Evolutionary conservation across 768 basidiomycete species (phyloP).

Genomic region (Heimioporus sp.): DNA sequence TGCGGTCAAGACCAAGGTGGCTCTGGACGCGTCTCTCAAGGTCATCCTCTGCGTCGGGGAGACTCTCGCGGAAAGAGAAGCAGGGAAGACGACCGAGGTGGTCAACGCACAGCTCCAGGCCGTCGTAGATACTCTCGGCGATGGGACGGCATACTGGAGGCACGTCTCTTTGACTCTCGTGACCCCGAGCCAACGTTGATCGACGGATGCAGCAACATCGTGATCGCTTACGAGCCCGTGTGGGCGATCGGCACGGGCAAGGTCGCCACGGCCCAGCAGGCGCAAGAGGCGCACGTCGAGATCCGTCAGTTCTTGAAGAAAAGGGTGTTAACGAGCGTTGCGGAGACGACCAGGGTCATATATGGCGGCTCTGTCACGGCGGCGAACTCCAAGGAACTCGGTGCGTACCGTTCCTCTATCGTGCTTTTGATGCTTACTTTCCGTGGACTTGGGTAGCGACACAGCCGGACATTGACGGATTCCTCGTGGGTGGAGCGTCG

Average conservation of each 20-base stretch:
- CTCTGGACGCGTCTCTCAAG: constrained; percentile 68
- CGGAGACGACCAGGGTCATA: constrained; percentile 78
- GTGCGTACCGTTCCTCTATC: constrained; percentile 43
- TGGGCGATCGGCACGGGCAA: constrained; percentile 99
- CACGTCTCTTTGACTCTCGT: constrained; percentile 33
- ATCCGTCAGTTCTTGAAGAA: constrained; percentile 73
- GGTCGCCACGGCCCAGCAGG: constrained; percentile 89
- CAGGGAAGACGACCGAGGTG: constrained; percentile 70
- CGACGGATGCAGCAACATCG: constrained; percentile 60
- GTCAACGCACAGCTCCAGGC: constrained; percentile 81
- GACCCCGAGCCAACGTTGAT: neutral
- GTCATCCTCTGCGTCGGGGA: constrained; percentile 98
- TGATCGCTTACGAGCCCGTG: constrained; percentile 95
- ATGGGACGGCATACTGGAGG: constrained; percentile 68
- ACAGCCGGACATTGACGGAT: constrained; percentile 89
- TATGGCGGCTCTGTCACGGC: constrained; percentile 95
- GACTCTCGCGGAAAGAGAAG: constrained; percentile 85
- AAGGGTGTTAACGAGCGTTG: constrained; percentile 65
- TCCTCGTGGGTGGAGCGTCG: constrained; percentile 97
- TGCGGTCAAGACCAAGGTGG: constrained; percentile 83
- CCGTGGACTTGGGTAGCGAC: constrained; percentile 42
- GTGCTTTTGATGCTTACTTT: neutral
- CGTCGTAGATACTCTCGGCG: constrained; percentile 59
- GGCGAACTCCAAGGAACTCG: constrained; percentile 83
- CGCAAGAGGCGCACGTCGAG: constrained; percentile 86